Evolutionary conservation across 83 land plant genomes (phyloP).

Genomic region (Thuja plicata): DNA sequence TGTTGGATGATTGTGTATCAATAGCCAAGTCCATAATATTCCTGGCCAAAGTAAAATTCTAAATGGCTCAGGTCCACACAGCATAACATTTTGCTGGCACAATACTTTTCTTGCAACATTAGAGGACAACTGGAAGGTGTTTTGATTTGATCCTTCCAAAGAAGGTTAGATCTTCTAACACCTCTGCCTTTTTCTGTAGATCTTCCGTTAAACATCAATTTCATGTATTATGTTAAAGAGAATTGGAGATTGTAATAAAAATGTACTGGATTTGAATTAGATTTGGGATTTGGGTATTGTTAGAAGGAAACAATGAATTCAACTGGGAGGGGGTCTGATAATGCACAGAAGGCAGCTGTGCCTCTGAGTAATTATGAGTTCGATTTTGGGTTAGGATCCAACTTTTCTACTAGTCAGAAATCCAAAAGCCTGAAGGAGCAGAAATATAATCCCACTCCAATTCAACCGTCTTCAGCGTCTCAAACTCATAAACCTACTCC

Average conservation of each 20-base stretch:
- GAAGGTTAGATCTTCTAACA: background rate
- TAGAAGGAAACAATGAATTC: conserved; percentile 13
- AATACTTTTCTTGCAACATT: too few species aligned
- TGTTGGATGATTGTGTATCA: too few species aligned
- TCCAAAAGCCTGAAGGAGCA: conserved; percentile 59
- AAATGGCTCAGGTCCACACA: background rate
- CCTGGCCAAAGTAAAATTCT: background rate
- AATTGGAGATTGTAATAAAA: background rate
- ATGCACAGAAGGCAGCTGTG: conserved; percentile 22
- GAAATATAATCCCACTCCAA: conserved; percentile 23
- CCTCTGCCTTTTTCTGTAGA: background rate
- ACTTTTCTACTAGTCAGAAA: conserved; percentile 23
- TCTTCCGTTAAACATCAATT: background rate
- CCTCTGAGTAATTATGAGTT: conserved; percentile 65
- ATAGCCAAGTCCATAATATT: too few species aligned
- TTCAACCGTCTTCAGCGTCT: conserved; percentile 16
- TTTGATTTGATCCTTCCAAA: background rate
- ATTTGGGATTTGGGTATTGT: background rate
- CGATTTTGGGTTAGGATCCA: conserved; percentile 76
- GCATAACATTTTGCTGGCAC: background rate
- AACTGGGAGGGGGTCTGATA: conserved; percentile 4
- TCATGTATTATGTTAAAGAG: background rate
- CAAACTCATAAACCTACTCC: conserved; percentile 21
- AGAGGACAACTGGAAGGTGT: background rate
- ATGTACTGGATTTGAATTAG: background rate